Evolutionary conservation across 495 filamentous ascomycete species (phyloP).

Genomic region (Lepidopterella palustris): DNA sequence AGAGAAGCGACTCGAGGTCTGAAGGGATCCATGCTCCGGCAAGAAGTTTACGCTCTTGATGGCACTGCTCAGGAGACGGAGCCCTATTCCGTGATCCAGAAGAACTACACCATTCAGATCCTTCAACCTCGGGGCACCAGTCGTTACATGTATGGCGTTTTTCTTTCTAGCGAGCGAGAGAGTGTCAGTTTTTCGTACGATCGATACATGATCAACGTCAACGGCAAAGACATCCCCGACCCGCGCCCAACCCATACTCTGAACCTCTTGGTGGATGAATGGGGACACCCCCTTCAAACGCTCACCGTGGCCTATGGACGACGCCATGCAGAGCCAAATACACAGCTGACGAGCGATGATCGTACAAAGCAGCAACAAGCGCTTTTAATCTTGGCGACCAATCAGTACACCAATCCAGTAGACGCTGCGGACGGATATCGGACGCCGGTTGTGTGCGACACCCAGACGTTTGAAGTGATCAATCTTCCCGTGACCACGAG

Average conservation of each 20-base stretch:
- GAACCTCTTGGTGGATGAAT: background rate
- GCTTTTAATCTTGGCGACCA: background rate
- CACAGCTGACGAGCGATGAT: background rate
- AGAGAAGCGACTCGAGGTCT: constrained; percentile 27
- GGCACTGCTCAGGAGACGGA: background rate
- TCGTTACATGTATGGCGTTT: no score
- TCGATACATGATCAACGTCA: no score
- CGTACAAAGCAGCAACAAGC: background rate
- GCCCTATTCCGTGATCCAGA: background rate
- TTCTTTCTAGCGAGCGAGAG: no score
- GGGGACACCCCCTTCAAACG: background rate
- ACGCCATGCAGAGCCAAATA: background rate
- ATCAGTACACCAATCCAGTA: background rate
- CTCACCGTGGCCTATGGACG: background rate
- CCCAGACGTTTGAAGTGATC: background rate
- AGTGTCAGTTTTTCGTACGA: no score
- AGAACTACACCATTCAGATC: no score
- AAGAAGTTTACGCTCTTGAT: constrained; percentile 30
- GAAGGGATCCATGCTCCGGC: constrained; percentile 20
- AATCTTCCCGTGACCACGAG: background rate
- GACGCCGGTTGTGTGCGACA: background rate
- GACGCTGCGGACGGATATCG: background rate
- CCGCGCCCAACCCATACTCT: background rate
- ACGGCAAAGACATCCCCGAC: no score
- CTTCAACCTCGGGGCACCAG: background rate